A percentile compares a stretch with the other conserved stretches of the same genome.
phyloP scores from a whole-genome alignment of 2,329 filamentous ascomycete species.

The Ophiostoma australiae region DNA sequence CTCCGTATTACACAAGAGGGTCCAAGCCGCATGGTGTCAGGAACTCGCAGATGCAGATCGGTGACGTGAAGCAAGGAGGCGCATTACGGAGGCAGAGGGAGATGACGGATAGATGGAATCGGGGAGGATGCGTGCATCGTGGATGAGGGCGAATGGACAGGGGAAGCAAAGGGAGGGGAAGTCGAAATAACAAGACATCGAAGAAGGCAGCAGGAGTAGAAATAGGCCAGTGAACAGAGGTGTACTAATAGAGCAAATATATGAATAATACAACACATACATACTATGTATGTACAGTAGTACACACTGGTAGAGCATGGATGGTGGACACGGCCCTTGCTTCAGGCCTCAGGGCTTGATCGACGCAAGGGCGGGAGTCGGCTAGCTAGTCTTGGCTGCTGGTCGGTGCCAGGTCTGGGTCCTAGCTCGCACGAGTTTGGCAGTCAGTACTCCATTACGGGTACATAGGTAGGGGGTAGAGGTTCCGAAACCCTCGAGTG shows the following conservation, averaged over 20 bases:
- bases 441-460: no score
- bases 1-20: not conserved
- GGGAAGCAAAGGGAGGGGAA: not conserved
- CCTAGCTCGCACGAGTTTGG: constrained; percentile 6
- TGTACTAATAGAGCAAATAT: no score
- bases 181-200: not conserved
- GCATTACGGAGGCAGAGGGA: not conserved
- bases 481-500: not conserved
- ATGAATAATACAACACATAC: no score
- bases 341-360: not conserved
- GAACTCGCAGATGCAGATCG: not conserved
- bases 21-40: not conserved
- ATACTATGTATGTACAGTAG: no score
- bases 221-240: no score
- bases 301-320: no score
- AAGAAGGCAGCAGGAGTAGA: not conserved
- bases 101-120: constrained; percentile 2
- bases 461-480: not conserved
- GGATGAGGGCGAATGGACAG: not conserved
- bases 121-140: not conserved
- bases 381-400: constrained; percentile 5
- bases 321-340: not conserved
- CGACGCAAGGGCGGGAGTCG: constrained; percentile 10
- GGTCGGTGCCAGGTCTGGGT: not conserved
- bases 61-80: constrained; percentile 7